Evolutionary conservation across 2,329 filamentous ascomycete genomes (phyloP), one percentile per base, ranked within the genome.

Genomic region (Berkeleyomyces rouxiae): DNA sequence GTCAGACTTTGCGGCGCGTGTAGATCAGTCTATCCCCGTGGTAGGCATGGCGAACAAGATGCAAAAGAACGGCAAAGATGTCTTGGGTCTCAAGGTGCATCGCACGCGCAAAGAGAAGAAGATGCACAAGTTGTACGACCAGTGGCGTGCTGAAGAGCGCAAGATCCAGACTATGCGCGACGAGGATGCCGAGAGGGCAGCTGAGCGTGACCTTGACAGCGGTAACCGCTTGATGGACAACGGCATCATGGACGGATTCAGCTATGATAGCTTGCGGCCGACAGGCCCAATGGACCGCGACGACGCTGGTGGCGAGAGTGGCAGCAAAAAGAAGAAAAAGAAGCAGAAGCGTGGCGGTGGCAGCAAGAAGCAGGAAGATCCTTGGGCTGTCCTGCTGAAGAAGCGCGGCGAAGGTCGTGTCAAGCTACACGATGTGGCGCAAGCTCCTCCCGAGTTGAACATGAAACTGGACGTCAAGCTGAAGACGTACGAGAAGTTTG

Each of bases 81-180:
- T 83, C 5, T 73, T 81, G 42, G 83, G 87, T 0, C 69, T 86
- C 7, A 87, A 89, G 70, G 79, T 84, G 16, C 80, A 82, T 66
- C 79, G 82, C 60, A 96, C 91, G 4, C 86, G 85, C 72, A 93
- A 91, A 69, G 91, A 96, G 75, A 87, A 84, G 71, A 85, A 86
- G 67, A 85, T 96, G 77, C 84, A 85, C 68, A 88, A 88, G 69
- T 79, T 89, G 67, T 89, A 91, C 71, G 85, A 86, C 53, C 88
- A 92, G 67, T 90, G 87, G 80, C 77, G 80, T 61, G 84, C 84
- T 67, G 81, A 86, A 68, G 86, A 87, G 31, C 76, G 76, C 60
- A 83, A 82, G 70, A 76, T 83, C 49, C 76, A 82, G 67, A 84
- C 85, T 59, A 77, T 82, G 67, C 81, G 80, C 61, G 83, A 86